Evolutionary conservation across 352 stramenopile species (phyloP), one percentile per base, ranked within the genome.

Genomic region (Phytophthora nicotianae): DNA sequence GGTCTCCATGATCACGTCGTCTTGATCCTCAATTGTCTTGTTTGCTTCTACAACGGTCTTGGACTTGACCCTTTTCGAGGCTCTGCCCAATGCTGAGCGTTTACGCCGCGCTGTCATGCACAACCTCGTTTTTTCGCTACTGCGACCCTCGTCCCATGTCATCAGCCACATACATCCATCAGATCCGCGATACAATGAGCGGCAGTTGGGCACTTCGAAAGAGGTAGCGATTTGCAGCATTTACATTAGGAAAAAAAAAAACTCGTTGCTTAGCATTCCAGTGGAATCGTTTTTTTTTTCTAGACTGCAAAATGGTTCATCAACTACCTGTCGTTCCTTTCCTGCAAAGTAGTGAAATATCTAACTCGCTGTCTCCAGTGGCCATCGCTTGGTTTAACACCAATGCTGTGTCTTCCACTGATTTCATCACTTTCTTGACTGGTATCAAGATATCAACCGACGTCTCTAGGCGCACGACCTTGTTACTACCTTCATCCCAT

Each of bases 21-120:
- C 9, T n/a, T 62, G 40, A 5, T 32, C 19, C 40, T 56, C 24
- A 17, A 38, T 38, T 26, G 19, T 21, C 41, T 56, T 50, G 4
- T 6, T n/a, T 53, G 54, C 20, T 26, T 65, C 32, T 14, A 14
- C 19, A 13, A 19, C 33, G 37, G 26, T 48, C 33, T 63, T 53
- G 19, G 33, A 27, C 26, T 61, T 60, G 23, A 16, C 35, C 33
- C 27, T 35, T 32, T 60, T 61, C 16, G 50, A 56, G 33, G 23
- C 43, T 50, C 43, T 50, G 23, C 43, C 16, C 17, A 41, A 32
- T 16, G 42, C 43, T 45, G 20, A 53, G 4, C 55, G 55, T 49
- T 70, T 70, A 29, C 49, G 48, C 9, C 56, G 49, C 17, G 49
- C 48, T 20, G 56, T 50, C 59, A 68, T 68, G 43, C 29, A 57